phyloP scores from a whole-genome alignment of 345 rosid species.

The Geranium rotundifolium region DNA sequence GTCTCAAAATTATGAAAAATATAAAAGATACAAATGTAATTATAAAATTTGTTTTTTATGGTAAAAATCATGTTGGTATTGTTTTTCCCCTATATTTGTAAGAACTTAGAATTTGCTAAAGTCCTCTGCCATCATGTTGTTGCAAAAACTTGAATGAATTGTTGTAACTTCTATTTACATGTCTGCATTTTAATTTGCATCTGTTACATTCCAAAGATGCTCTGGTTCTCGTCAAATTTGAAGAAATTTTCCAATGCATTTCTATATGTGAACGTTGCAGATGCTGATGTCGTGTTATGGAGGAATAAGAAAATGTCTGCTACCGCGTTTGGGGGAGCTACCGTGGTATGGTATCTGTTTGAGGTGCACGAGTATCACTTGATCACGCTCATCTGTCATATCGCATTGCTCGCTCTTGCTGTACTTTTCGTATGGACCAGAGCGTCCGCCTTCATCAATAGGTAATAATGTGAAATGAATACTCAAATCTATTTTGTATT shows the following conservation, averaged over 20 bases:
- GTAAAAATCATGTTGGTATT: too few relatives aligned
- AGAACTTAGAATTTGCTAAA: too few relatives aligned
- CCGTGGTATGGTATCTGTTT: constrained; percentile 31
- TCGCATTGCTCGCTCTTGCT: constrained; percentile 26
- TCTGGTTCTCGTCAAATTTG: not conserved
- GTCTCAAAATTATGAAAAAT: too few relatives aligned
- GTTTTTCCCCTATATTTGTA: too few relatives aligned
- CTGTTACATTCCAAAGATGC: too few relatives aligned
- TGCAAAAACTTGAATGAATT: too few relatives aligned
- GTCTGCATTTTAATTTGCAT: too few relatives aligned
- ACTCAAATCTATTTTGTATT: not conserved
- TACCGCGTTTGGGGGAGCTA: constrained; percentile 26
- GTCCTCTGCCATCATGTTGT: too few relatives aligned
- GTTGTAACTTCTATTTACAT: too few relatives aligned
- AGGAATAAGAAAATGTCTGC: constrained; percentile 41
- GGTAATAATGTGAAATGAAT: constrained; percentile 13
- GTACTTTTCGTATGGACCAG: constrained; percentile 39
- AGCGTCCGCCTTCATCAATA: constrained; percentile 33
- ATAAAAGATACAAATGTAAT: too few relatives aligned
- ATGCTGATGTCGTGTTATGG: constrained; percentile 42
- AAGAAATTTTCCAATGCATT: constrained; percentile 11
- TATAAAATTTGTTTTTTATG: too few relatives aligned
- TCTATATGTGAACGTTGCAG: constrained; percentile 8
- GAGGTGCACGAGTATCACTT: constrained; percentile 35
- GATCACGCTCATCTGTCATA: constrained; percentile 29